These are phyloP conservation scores for Halenospora varia DNA, from an alignment of 495 filamentous ascomycete species.

Conservation along the genomic window DNA sequence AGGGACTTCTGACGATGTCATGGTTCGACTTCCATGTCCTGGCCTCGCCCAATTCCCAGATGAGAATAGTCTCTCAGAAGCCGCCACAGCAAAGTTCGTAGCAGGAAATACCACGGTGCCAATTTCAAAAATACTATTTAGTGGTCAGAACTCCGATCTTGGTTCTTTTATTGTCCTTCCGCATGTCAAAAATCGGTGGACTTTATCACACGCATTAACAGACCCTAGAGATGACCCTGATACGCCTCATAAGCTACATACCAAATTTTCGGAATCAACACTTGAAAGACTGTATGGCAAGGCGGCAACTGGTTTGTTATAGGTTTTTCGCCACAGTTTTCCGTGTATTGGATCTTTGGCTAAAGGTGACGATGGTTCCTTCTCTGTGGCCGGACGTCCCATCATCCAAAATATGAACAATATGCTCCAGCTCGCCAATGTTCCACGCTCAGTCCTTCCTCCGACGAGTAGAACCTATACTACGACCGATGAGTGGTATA, in stretches of 20 bases:
- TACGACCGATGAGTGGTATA: constrained; percentile 36
- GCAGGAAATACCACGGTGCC: constrained; percentile 36
- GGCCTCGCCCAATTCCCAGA: constrained; percentile 25
- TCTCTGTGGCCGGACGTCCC: constrained; percentile 20
- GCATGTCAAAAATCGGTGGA: constrained; percentile 33
- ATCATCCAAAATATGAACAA: constrained; percentile 29
- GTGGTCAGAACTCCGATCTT: constrained; percentile 21
- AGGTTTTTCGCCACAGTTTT: constrained; percentile 28
- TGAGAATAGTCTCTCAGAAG: constrained; percentile 39
- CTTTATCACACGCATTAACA: constrained; percentile 29
- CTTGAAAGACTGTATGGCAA: constrained; percentile 31
- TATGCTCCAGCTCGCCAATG: constrained; percentile 20
- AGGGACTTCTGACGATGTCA: constrained; percentile 5
- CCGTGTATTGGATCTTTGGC: constrained; percentile 35
- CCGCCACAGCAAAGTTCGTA: constrained; percentile 39
- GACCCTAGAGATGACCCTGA: constrained; percentile 21
- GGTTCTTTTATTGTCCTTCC: constrained; percentile 47
- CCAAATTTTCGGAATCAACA: constrained; percentile 24
- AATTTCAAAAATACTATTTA: constrained; percentile 32
- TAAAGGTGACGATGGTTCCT: constrained; percentile 8
- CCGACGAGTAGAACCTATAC: constrained; percentile 29
- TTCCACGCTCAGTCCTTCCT: constrained; percentile 23
- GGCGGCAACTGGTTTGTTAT: constrained; percentile 31
- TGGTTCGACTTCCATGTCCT: constrained; percentile 11
- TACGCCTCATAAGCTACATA: constrained; percentile 27